These are phyloP conservation scores for Cinnamomum chago DNA, from an alignment of 164 flowering plant species.

Conservation along the genomic window DNA sequence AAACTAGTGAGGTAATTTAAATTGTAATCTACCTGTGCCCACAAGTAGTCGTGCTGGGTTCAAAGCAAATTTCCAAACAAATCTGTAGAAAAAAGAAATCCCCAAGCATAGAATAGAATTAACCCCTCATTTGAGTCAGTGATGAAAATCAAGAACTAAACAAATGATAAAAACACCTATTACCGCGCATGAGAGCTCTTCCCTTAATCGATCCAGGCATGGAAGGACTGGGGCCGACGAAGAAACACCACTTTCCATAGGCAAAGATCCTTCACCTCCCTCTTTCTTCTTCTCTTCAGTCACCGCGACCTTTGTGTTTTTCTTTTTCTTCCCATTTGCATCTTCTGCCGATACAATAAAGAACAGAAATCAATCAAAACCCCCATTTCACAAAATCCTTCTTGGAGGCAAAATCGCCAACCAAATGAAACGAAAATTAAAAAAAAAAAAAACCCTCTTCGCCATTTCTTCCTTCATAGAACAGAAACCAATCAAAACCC, in stretches of 20 bases:
- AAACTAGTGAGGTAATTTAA: background rate
- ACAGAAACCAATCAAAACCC: conserved; percentile 1
- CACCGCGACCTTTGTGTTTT: background rate
- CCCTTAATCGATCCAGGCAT: conserved; percentile 67
- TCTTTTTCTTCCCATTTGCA: conserved; percentile 22
- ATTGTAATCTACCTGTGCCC: conserved; percentile 71
- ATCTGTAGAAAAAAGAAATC: conserved; percentile 40
- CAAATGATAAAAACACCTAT: conserved; percentile 10
- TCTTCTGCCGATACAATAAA: conserved; percentile 14
- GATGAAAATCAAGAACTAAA: background rate
- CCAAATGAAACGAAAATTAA: background rate
- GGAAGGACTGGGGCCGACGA: conserved; percentile 33
- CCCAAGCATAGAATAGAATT: conserved; percentile 7
- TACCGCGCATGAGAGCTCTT: conserved; percentile 96
- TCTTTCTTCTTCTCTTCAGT: conserved; percentile 26
- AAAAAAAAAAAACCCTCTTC: conserved; percentile 4
- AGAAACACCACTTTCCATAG: conserved; percentile 10
- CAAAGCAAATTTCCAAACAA: conserved; percentile 87
- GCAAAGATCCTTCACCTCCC: conserved; percentile 3
- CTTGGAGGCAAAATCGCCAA: background rate
- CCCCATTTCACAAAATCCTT: background rate
- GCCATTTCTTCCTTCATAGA: conserved; percentile 31
- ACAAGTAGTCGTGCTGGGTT: conserved; percentile 92
- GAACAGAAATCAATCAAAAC: background rate
- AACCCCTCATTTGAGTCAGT: background rate